Evolutionary conservation across 2,329 filamentous ascomycete species (phyloP), one percentile per base, ranked within the genome.

Genomic region (Raffaelea albimanens): DNA sequence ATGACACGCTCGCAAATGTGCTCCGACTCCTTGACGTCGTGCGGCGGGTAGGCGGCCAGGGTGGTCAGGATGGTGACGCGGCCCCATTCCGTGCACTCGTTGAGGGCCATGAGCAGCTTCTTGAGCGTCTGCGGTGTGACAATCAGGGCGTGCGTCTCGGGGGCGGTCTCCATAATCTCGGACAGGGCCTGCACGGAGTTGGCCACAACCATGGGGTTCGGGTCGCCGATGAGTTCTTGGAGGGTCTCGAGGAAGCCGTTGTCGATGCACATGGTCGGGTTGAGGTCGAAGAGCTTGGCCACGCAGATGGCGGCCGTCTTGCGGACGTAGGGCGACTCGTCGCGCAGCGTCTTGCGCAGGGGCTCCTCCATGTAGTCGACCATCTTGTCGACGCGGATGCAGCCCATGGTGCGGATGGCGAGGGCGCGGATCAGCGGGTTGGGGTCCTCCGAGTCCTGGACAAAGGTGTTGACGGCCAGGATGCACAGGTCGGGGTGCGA

Each of bases 331-430:
- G 93, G 93, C 43, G 91, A 97, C 67, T 98, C 93, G 68, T 98
- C 93, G 65, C 89, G 82, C 56, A 98, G 72, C 13, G 93, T 98
- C 71, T 98, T 98, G 58, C 93, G 80, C 53, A 98, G 69, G 14
- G 93, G 93, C 61, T 98, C 93, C 66, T 97, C 93, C 91, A 98
- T 97, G 66, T 98, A 98, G 63, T 98, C 93, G 55, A 97, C 88
- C 88, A 98, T 98, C 68, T 98, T 98, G 58, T 97, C 93, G 48
- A 98, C 93, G 48, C 93, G 76, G 59, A 98, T 97, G 62, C 93
- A 97, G 38, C 93, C 93, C 93, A 98, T 98, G 31, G 93, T 98
- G 58, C 93, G 80, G 64, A 98, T 95, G 47, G 93, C 93, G 45
- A 98, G 76, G 44, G 93, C 93, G 73, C 93, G 78, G 60, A 98